phyloP scores from a whole-genome alignment of 345 rosid genomes.

The Gynandropsis gynandra region DNA sequence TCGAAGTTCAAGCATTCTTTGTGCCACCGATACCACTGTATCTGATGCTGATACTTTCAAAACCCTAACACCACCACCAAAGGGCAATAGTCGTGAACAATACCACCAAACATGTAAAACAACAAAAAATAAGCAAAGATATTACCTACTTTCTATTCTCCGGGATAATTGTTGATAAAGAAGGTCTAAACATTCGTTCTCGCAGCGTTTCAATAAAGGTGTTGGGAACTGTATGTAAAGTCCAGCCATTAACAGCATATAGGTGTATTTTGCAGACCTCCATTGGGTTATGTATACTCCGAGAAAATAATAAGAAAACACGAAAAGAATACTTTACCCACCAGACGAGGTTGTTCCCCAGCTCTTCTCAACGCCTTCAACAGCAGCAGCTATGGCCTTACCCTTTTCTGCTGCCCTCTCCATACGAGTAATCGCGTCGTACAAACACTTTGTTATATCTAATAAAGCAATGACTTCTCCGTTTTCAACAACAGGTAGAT shows the following conservation, averaged over 20 bases:
- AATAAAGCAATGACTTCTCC: constrained; percentile 98
- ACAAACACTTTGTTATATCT: constrained; percentile 93
- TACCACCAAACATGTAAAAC: constrained; percentile 5
- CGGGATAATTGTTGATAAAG: constrained; percentile 70
- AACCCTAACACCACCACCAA: too few species aligned
- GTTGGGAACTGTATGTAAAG: constrained; percentile 53
- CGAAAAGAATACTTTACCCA: constrained; percentile 25
- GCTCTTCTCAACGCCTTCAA: constrained; percentile 94
- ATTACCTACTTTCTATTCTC: constrained; percentile 99
- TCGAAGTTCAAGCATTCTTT: constrained; percentile 78
- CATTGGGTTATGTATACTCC: background rate
- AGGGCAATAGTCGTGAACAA: too few species aligned
- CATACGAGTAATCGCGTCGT: constrained; percentile 98
- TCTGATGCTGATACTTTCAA: constrained; percentile 75
- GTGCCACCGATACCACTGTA: constrained; percentile 60
- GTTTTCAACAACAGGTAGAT: constrained; percentile 97
- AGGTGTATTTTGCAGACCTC: background rate
- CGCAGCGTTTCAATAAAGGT: constrained; percentile 85
- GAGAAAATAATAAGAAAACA: background rate
- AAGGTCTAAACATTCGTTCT: constrained; percentile 90
- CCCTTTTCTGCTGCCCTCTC: constrained; percentile 99
- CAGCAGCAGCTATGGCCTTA: constrained; percentile 98
- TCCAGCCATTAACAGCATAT: constrained; percentile 5
- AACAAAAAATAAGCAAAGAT: constrained; percentile 25
- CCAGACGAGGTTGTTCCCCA: constrained; percentile 88